Evolutionary conservation across 768 basidiomycete species (phyloP).

Genomic region (Rossbeevera mucosa): DNA sequence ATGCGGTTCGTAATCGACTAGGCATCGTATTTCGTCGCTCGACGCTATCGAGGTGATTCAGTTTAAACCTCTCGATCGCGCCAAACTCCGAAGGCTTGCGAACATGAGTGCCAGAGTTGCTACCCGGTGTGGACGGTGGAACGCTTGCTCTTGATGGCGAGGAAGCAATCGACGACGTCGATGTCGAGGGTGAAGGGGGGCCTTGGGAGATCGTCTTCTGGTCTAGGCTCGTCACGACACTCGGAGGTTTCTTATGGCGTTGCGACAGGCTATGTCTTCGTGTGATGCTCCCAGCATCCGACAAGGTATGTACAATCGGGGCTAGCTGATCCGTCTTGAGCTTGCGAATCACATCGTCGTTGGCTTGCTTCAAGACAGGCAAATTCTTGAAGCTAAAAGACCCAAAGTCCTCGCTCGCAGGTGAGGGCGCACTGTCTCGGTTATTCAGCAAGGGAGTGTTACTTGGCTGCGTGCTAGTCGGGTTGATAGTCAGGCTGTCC

Average conservation of each 20-base stretch:
- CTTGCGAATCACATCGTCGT: conserved; percentile 96
- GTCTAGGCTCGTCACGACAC: conserved; percentile 67
- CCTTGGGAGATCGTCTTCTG: conserved; percentile 59
- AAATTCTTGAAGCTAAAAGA: conserved; percentile 98
- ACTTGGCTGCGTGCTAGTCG: conserved; percentile 14
- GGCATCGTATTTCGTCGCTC: conserved; percentile 83
- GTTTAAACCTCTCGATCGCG: conserved; percentile 84
- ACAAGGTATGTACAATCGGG: conserved; percentile 68
- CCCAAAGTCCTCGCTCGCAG: conserved; percentile 87
- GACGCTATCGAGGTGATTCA: conserved; percentile 70
- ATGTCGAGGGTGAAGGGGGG: conserved; percentile 89
- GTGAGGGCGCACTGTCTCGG: conserved; percentile 43
- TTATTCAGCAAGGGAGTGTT: conserved; percentile 31
- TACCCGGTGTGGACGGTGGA: conserved; percentile 68
- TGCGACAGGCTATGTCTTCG: conserved; percentile 81
- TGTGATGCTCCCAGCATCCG: conserved; percentile 52
- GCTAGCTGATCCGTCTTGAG: conserved; percentile 86
- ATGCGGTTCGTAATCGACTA: conserved; percentile 81
- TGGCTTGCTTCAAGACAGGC: conserved; percentile 93
- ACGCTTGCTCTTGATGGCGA: conserved; percentile 76
- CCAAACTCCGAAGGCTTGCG: conserved; percentile 90
- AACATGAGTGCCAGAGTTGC: conserved; percentile 48
- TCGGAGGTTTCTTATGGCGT: conserved; percentile 74
- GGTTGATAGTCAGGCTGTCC: conserved; percentile 39
- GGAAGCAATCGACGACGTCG: conserved; percentile 86